A percentile compares a stretch with the other conserved stretches of the same genome.
Evolutionary conservation across 1,284 basidiomycete species (phyloP).

Genomic region (Pyrrhoderma lamaoense): DNA sequence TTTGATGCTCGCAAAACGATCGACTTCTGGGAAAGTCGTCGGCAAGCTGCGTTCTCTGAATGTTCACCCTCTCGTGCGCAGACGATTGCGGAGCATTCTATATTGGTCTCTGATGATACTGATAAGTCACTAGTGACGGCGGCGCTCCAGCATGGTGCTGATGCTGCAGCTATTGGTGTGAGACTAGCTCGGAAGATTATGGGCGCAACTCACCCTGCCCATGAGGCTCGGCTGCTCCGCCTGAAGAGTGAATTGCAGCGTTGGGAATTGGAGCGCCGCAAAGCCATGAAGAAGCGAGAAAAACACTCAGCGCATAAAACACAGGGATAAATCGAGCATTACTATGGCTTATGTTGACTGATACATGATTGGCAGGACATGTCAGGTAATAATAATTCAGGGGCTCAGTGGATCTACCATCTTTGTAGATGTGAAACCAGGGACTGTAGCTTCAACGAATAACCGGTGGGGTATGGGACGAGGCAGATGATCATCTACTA

Average conservation of each 20-base stretch:
- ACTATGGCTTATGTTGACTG: neutral
- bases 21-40: constrained; percentile 61
- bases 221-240: constrained; percentile 14
- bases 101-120: neutral
- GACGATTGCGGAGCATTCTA: neutral
- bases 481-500: too few species aligned
- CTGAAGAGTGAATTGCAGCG: constrained; percentile 16
- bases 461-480: too few species aligned
- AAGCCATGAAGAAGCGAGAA: constrained; percentile 9
- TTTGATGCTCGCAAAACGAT: constrained; percentile 74
- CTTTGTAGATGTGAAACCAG: too few species aligned
- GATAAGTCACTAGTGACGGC: neutral
- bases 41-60: constrained; percentile 28
- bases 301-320: neutral
- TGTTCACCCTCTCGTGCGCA: constrained; percentile 30
- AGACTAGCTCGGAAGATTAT: constrained; percentile 13
- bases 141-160: neutral
- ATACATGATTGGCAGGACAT: too few species aligned
- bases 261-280: constrained; percentile 14
- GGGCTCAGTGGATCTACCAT: too few species aligned
- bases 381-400: too few species aligned
- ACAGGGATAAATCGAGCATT: neutral
- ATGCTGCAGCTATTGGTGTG: neutral
- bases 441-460: too few species aligned
- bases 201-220: constrained; percentile 13